Evolutionary conservation across 31 red algal genomes (phyloP).

Genomic region (Porphyra umbilicalis): DNA sequence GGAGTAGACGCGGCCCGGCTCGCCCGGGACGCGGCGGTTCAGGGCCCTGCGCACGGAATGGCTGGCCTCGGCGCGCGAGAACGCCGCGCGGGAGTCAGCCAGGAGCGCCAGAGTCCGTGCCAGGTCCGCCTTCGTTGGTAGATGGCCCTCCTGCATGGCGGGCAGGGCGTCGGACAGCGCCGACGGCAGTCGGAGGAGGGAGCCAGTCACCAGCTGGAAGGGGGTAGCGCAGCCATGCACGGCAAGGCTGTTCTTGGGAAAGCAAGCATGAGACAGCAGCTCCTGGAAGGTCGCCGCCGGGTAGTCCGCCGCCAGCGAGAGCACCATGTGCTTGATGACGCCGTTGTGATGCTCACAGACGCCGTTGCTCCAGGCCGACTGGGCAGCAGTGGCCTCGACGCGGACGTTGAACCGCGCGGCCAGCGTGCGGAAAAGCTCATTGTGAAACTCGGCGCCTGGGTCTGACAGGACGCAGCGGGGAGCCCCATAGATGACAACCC

Average conservation of each 20-base stretch:
- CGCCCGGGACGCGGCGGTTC: background rate
- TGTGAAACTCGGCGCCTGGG: background rate
- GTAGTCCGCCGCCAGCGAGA: background rate
- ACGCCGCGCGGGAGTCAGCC: background rate
- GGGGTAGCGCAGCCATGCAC: background rate
- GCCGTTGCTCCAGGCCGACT: background rate
- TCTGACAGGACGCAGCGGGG: background rate
- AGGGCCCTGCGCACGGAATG: background rate
- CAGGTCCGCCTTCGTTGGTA: background rate
- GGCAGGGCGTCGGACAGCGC: background rate
- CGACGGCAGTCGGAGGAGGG: background rate
- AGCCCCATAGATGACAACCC: background rate
- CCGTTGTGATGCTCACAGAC: background rate
- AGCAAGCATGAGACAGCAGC: background rate
- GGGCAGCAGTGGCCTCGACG: background rate
- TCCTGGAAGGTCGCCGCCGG: background rate
- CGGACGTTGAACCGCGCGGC: background rate
- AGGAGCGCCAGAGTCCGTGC: background rate
- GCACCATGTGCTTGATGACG: background rate
- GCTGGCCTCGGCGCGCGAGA: background rate
- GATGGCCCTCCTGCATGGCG: background rate
- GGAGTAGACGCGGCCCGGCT: too few species aligned
- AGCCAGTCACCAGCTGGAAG: background rate
- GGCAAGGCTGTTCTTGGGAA: background rate
- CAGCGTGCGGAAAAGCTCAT: background rate